Base-by-base conservation (phyloP, 768 basidiomycete genomes). In the Gloeophyllum trabeum region DNA sequence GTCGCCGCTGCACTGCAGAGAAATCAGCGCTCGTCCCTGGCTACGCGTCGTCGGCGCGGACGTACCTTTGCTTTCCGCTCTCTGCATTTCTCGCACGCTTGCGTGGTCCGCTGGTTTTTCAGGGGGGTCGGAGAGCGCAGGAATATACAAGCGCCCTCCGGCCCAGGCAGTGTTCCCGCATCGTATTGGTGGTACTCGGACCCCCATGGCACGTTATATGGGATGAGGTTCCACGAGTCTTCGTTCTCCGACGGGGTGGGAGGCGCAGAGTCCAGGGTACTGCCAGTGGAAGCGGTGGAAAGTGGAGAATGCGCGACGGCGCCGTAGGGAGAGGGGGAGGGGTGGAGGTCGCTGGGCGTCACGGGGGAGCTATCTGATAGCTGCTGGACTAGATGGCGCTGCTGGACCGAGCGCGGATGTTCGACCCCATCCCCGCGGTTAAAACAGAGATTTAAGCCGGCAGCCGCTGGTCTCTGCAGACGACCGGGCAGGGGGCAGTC, bases 1-100 rank as follows among this genome's bases (percentile, higher is more conserved):
- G 32, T 49, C 48, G 10, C 64, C 64, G 22, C 56, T 59, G 51
- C 64, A 65, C 64, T 65, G 5, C 7, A 19, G 22, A 35, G 21
- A 21, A 16, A 13, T 12, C 21, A 34, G 28, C 28, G 28, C 36
- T 10, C 47, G 6, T 46, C 46, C 24, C 28, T 14, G 23, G 39
- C 3, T 34, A 40, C 22, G 42, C 18, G 24, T 16, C 13, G 26
- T 13, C 16, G 3, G 30, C 13, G 23, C 10, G 7, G 6, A 45
- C 60, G 35, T 23, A 64, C 64, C 58, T 65, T 65, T 6, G 63
- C 63, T 41, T 65, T 65, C 24, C 63, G 55, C 45, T 63, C 60
- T 21, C 64, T 59, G 45, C 64, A 65, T 26, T 55, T 60, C 38
- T 58, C 54, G 49, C 64, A 65, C 3, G 64, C 64, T 43, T 59